Conservation (phyloP, 345 rosid genomes). For the Eucalyptus marginata region DNA sequence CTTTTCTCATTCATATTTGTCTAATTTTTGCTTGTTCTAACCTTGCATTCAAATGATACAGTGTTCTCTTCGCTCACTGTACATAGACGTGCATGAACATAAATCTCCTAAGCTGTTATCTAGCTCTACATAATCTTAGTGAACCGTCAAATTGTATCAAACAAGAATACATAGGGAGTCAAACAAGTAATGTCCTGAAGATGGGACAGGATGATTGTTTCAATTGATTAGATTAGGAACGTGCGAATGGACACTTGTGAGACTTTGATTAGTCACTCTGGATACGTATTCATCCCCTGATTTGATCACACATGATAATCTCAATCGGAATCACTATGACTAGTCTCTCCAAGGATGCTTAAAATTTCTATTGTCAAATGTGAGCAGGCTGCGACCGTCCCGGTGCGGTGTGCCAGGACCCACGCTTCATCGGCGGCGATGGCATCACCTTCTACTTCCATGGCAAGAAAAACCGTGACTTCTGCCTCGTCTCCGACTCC, state of each 20-base stretch:
- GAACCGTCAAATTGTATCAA: not conserved
- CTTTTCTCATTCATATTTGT: not conserved
- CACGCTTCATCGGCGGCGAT: slow-evolving; percentile 57
- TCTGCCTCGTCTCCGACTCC: slow-evolving; percentile 10
- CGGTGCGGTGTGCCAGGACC: slow-evolving; percentile 59
- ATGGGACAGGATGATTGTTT: not conserved
- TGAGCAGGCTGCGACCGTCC: slow-evolving; percentile 41
- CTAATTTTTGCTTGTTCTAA: not conserved
- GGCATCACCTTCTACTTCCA: slow-evolving; percentile 70
- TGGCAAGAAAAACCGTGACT: slow-evolving; percentile 28
- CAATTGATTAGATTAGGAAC: not conserved
- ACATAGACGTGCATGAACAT: not conserved
- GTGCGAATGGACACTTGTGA: not conserved
- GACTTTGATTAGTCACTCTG: not conserved
- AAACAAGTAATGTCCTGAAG: not conserved
- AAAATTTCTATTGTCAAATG: not conserved
- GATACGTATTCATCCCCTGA: not conserved
- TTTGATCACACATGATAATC: not conserved
- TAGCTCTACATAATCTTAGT: not conserved
- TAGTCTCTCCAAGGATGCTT: not conserved
- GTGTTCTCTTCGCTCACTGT: not conserved
- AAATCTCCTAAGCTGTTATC: not conserved
- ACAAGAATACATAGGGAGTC: not conserved
- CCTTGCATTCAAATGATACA: not conserved
- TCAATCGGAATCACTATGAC: not conserved